Evolutionary conservation across 768 basidiomycete genomes (phyloP).

Genomic region (Gymnopilus junonius): DNA sequence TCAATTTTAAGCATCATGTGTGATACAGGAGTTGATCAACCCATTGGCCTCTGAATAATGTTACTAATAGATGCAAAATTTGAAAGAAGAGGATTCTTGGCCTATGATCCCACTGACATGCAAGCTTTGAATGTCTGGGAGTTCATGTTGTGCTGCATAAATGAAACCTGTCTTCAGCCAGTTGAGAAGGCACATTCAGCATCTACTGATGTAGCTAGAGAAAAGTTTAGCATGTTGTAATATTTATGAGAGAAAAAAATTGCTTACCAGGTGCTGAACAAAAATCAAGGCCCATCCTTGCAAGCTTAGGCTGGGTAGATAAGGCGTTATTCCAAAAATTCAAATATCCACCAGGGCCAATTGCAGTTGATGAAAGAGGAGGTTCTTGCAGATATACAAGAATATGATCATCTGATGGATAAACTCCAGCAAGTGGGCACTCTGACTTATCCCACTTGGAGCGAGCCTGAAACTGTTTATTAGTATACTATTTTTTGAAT

Average conservation of each 20-base stretch:
- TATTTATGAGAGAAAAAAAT: background rate
- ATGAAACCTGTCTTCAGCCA: slow-evolving; percentile 33
- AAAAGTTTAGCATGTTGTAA: background rate
- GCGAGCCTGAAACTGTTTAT: background rate
- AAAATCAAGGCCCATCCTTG: slow-evolving; percentile 29
- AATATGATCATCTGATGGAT: slow-evolving; percentile 19
- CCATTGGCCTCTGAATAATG: background rate
- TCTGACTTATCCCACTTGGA: slow-evolving; percentile 2
- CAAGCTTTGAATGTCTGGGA: slow-evolving; percentile 38
- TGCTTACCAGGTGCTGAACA: slow-evolving; percentile 29
- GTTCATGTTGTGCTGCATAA: slow-evolving; percentile 35
- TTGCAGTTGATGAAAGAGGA: slow-evolving; percentile 3
- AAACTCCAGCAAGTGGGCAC: background rate
- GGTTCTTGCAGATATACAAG: slow-evolving; percentile 24
- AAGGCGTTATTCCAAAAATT: slow-evolving; percentile 18
- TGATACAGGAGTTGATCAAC: background rate
- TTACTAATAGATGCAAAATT: background rate
- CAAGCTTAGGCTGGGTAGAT: slow-evolving; percentile 12
- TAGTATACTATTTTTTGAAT: background rate
- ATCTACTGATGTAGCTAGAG: slow-evolving; percentile 35
- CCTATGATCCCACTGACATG: slow-evolving; percentile 36
- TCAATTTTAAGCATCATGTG: background rate
- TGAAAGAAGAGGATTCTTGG: slow-evolving; percentile 28
- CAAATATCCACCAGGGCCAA: slow-evolving; percentile 22
- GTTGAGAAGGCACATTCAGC: slow-evolving; percentile 40